Base-by-base conservation (phyloP, 768 basidiomycete species). In the Punctularia strigosozonata region DNA sequence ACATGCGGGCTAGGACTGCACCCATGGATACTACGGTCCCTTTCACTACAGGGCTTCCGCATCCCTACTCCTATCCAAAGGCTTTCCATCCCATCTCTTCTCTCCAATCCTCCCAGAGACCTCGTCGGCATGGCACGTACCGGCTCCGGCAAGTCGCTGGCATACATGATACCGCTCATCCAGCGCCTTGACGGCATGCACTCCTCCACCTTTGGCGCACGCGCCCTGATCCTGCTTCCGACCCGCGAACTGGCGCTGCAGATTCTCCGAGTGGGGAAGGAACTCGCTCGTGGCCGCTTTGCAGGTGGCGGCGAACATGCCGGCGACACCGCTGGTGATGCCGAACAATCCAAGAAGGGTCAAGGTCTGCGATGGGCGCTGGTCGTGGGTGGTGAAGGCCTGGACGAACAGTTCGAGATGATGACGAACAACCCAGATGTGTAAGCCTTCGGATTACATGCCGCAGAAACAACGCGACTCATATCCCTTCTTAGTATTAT, bases 121-220 rank as follows among this genome's bases (percentile, higher is more conserved):
- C 76, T 99, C 12, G 89, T 98, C 12, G 94, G 89, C 30, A 99
- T 98, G 95, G 94, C 95, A 25, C 75, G 95, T 25, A 99, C 95
- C 4, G 95, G 95, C 30, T 95, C 91, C 2, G 95, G 95, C 43
- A 98, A 98, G 63, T 92, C 92, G 7, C 73, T 99, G 25, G 94
- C 94, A 15, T 99, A 92, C 56, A 76, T 98, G 70, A 65, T 98
- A 19, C 95, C 95, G 36, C 71, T 99, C 13, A 67, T 95, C 0
- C 85, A 92, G 41, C 73, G 88, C 33, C 72, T 99, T 6, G 77
- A 82, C 5, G 86, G 87, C 6, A 65, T 77, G 25, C 91, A 95
- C 54, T 69, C 77, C 1, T 71, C 77, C 8, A 63, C 75, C 0
- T 90, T 90, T 47, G 91, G 90, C 26, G 79, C 87, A 5, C 71